A percentile compares a stretch with the other conserved stretches of the same genome.
Conservation (phyloP, 371 early-diverging fungal species). For the Lichtheimia ramosa region DNA sequence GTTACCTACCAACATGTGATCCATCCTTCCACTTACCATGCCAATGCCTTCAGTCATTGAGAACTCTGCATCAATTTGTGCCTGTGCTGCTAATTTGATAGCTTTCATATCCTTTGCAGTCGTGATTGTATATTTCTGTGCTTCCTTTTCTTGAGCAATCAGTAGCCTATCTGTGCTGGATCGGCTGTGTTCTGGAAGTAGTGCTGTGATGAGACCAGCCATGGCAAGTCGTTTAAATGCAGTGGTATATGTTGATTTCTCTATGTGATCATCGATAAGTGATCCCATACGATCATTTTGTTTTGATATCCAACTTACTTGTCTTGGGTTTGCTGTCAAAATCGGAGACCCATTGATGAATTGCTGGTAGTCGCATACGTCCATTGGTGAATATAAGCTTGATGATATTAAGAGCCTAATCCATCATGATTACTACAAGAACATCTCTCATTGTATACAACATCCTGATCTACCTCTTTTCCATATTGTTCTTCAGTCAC, state of each 20-base stretch:
- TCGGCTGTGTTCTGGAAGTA: constrained; percentile 63
- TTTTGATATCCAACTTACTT: constrained; percentile 22
- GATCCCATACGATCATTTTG: no score
- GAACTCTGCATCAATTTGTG: constrained; percentile 57
- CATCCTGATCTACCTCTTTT: constrained; percentile 43
- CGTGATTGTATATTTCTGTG: constrained; percentile 57
- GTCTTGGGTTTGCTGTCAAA: constrained; percentile 23
- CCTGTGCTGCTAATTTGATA: constrained; percentile 51
- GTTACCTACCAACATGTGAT: background rate
- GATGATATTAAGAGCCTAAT: background rate
- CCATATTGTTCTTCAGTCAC: constrained; percentile 66
- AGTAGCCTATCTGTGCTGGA: constrained; percentile 64
- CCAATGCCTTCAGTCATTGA: constrained; percentile 54
- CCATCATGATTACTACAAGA: background rate
- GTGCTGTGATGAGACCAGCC: constrained; percentile 61
- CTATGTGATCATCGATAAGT: constrained; percentile 18
- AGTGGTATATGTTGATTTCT: constrained; percentile 29
- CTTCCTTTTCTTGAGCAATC: constrained; percentile 63
- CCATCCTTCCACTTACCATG: constrained; percentile 36
- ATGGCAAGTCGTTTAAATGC: constrained; percentile 60
- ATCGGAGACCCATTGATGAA: constrained; percentile 28
- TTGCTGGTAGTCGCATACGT: constrained; percentile 30
- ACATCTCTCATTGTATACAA: no score
- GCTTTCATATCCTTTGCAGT: constrained; percentile 67
- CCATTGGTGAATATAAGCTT: constrained; percentile 31